These are phyloP conservation scores for Cryptosporidium baileyi DNA, from an alignment of 169 alveolate species.

Conservation along the genomic window DNA sequence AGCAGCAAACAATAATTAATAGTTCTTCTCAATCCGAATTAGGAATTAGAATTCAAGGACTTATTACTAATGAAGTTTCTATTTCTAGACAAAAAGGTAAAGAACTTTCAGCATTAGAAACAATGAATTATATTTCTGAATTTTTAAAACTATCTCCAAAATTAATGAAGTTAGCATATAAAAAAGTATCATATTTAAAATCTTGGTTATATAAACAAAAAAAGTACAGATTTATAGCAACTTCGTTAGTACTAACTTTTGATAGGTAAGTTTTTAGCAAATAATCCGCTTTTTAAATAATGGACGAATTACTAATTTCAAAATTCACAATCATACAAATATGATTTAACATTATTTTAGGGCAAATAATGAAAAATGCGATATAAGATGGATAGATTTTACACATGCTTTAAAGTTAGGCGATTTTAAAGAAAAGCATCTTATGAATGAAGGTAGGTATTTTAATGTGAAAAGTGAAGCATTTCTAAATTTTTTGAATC, in stretches of 20 bases:
- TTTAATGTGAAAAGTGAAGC: background rate
- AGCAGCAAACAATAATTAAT: constrained; percentile 2
- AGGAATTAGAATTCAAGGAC: constrained; percentile 48
- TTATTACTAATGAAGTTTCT: background rate
- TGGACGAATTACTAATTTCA: background rate
- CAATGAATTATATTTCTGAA: constrained; percentile 13
- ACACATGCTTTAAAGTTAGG: constrained; percentile 36
- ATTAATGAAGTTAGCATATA: background rate
- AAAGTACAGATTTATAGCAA: constrained; percentile 41
- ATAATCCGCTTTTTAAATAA: background rate
- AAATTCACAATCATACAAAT: background rate
- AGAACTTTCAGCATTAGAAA: constrained; percentile 7
- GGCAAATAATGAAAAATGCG: constrained; percentile 26
- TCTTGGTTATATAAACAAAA: constrained; percentile 21
- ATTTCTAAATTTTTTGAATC: background rate
- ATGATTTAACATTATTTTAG: background rate
- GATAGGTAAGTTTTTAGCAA: constrained; percentile 28
- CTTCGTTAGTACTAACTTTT: constrained; percentile 28
- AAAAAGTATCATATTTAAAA: background rate
- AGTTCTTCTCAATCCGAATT: constrained; percentile 12
- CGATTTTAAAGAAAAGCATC: background rate
- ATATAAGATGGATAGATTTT: constrained; percentile 50
- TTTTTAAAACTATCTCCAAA: constrained; percentile 3
- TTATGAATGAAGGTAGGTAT: constrained; percentile 13
- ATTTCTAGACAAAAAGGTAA: constrained; percentile 29